Base-by-base conservation (phyloP, 2,329 filamentous ascomycete species). In the Orbilia ellipsospora region DNA sequence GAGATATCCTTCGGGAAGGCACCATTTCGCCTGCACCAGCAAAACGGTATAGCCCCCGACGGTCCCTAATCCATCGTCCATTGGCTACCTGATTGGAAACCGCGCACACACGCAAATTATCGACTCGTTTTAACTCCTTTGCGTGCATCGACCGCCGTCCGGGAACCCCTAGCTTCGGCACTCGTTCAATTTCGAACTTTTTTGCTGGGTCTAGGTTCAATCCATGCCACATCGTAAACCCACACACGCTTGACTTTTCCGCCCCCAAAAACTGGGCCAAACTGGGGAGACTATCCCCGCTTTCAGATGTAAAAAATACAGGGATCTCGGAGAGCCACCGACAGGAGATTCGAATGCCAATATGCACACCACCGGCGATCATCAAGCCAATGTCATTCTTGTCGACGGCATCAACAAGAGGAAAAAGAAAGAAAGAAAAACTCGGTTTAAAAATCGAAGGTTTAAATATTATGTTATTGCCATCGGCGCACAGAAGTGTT, bases 1-100 rank as follows among this genome's bases (percentile, higher is more conserved):
- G 70, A 74, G 63, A 67, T 74, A 68, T 74, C 28, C 51, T 74
- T 74, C 63, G 70, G 70, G 70, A 74, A 74, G 70, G 70, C 70
- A 68, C 62, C 62, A 55, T 28, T 52, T 51, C 13, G 31, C 62
- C 48, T 60, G 50, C 42, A 59, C 61, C 42, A 56, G 26, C 50
- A 52, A 73, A 67, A 36, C 59, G 31, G 62, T 55, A 67, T 67
- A 66, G 60, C 70, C 64, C 70, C 70, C 70, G 64, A 62, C 61
- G 63, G 70, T 59, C 70, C 42, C 31, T 70, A 63, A 70, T 63
- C 56, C 55, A 57, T 36, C 62, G 66, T 59, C 57, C 50, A 63
- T 61, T 74, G 70, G 57, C 70, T 74, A 74, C 70, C 70, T 68
- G 70, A 74, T 74, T 74, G 16, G 70, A 74, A 62, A 57, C 54